These are phyloP conservation scores for Dioscorea alata DNA, from an alignment of 106 monocot species.

Conservation along the genomic window DNA sequence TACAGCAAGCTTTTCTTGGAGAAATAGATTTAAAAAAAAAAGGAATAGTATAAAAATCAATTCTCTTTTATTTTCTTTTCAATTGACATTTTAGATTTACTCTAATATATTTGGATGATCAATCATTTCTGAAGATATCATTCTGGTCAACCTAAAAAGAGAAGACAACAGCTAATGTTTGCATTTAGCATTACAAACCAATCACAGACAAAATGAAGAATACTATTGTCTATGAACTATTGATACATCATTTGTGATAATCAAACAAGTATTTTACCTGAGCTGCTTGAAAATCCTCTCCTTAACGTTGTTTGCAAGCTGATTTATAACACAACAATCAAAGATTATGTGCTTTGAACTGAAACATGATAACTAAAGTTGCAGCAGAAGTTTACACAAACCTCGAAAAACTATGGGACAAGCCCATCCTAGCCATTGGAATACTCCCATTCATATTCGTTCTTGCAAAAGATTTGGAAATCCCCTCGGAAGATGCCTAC, in stretches of 20 bases:
- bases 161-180: background rate
- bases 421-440: slow-evolving; percentile 7
- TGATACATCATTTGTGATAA: background rate
- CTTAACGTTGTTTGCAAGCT: slow-evolving; percentile 20
- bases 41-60: too few species aligned
- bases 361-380: background rate
- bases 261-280: slow-evolving; percentile 23
- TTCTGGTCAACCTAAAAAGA: background rate
- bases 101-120: too few species aligned
- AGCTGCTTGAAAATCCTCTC: slow-evolving; percentile 30
- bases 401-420: slow-evolving; percentile 20
- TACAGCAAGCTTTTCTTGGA: too few species aligned
- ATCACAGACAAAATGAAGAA: background rate
- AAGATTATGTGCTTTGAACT: background rate
- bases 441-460: background rate
- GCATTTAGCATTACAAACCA: background rate
- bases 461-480: background rate
- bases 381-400: slow-evolving; percentile 8
- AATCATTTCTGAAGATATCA: background rate
- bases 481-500: slow-evolving; percentile 14
- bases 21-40: too few species aligned
- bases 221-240: background rate
- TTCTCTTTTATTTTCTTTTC: too few species aligned
- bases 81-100: too few species aligned
- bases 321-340: slow-evolving; percentile 18